Conservation (phyloP, 108 stramenopile genomes). For the Fistulifera solaris region DNA sequence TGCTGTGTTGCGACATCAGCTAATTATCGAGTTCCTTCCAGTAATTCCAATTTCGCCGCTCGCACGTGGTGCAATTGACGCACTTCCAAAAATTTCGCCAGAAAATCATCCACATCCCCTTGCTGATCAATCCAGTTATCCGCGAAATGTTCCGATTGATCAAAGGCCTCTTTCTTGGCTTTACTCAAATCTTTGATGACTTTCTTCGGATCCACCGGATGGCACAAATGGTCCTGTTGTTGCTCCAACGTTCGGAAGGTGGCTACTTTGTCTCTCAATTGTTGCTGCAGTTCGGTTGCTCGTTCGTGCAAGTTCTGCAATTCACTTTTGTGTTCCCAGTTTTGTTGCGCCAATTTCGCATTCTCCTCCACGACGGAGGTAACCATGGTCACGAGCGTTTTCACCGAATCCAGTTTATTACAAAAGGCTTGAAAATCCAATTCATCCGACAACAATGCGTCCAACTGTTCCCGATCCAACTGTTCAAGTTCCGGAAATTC, state of each 20-base stretch:
- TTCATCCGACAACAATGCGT: slow-evolving; percentile 42
- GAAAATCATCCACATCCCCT: slow-evolving; percentile 42
- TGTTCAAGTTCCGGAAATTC: slow-evolving; percentile 41
- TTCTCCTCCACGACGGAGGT: slow-evolving; percentile 33
- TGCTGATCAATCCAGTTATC: slow-evolving; percentile 55
- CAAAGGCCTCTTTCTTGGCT: slow-evolving; percentile 54
- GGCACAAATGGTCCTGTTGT: slow-evolving; percentile 32
- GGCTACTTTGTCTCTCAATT: slow-evolving; percentile 32
- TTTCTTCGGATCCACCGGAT: slow-evolving; percentile 30
- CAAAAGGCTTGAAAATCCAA: slow-evolving; percentile 28
- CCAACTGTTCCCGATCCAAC: slow-evolving; percentile 39
- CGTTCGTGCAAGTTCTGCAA: slow-evolving; percentile 24
- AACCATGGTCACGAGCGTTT: slow-evolving; percentile 26
- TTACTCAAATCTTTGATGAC: slow-evolving; percentile 32
- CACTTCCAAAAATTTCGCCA: slow-evolving; percentile 44
- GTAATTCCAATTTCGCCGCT: slow-evolving; percentile 56
- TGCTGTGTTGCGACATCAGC: too few species aligned
- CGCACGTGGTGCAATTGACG: slow-evolving; percentile 53
- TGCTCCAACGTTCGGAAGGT: slow-evolving; percentile 38
- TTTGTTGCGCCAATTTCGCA: slow-evolving; percentile 31
- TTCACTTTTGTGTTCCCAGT: slow-evolving; percentile 30
- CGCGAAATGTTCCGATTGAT: slow-evolving; percentile 54
- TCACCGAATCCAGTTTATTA: slow-evolving; percentile 22
- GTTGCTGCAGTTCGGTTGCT: slow-evolving; percentile 29
- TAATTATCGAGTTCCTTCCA: not conserved